Conservation (phyloP, 2,329 filamentous ascomycete genomes). For the Tolypocladium tundrense region DNA sequence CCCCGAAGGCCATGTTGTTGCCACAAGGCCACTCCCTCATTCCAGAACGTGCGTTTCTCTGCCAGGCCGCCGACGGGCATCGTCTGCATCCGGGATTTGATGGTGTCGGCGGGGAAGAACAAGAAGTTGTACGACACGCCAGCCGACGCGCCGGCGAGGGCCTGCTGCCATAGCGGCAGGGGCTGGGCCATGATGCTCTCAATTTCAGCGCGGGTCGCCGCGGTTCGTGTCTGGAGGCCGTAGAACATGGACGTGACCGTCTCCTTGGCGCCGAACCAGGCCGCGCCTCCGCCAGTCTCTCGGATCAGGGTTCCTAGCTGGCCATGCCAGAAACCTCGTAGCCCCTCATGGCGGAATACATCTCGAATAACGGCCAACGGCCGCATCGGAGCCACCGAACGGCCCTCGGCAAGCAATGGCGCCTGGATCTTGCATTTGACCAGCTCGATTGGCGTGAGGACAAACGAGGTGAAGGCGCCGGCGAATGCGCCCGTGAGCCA, state of each 20-base stretch:
- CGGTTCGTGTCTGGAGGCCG: conserved; percentile 36
- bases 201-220: conserved; percentile 27
- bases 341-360: conserved; percentile 71
- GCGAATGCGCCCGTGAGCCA: conserved; percentile 75
- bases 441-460: conserved; percentile 90
- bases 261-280: conserved; percentile 93
- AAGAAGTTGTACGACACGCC: conserved; percentile 95
- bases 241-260: conserved; percentile 64
- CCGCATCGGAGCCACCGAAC: conserved; percentile 38
- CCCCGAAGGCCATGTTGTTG: conserved; percentile 70
- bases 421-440: conserved; percentile 99
- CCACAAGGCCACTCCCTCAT: conserved; percentile 68
- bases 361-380: conserved; percentile 65
- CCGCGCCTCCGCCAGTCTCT: conserved; percentile 84
- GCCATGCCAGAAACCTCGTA: conserved; percentile 88
- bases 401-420: conserved; percentile 35
- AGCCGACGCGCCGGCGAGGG: conserved; percentile 74
- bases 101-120: conserved; percentile 94
- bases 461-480: conserved; percentile 79
- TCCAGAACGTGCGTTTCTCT: conserved; percentile 56
- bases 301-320: conserved; percentile 89
- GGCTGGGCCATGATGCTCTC: conserved; percentile 35
- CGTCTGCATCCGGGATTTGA: conserved; percentile 97
- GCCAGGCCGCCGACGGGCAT: conserved; percentile 52
- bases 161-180: conserved; percentile 77